Conservation (phyloP, 352 stramenopile genomes). For the Globisporangium paddicum region DNA sequence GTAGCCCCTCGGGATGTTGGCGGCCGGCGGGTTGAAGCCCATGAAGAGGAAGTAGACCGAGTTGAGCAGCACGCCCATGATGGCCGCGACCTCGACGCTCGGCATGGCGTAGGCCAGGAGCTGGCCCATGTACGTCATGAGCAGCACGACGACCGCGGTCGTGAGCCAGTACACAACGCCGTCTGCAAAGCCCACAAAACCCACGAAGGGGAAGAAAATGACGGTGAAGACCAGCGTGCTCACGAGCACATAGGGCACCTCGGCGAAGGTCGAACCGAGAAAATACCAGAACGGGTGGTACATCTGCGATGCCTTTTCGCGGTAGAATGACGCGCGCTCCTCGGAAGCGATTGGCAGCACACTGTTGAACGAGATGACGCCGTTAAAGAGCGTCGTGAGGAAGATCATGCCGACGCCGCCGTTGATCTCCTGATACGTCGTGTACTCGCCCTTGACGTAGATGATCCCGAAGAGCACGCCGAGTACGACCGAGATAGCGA, state of each 20-base stretch:
- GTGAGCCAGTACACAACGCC: slow-evolving; percentile 16
- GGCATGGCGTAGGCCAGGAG: slow-evolving; percentile 17
- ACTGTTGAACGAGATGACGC: slow-evolving; percentile 50
- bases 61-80: slow-evolving; percentile 23
- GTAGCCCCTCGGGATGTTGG: slow-evolving; percentile 17
- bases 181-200: slow-evolving; percentile 14
- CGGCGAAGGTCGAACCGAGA: slow-evolving; percentile 27
- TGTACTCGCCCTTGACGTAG: slow-evolving; percentile 37
- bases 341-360: slow-evolving; percentile 53
- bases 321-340: slow-evolving; percentile 83
- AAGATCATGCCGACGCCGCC: slow-evolving; percentile 59
- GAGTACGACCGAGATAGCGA: slow-evolving; percentile 34
- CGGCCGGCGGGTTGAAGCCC: slow-evolving; percentile 16
- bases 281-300: slow-evolving; percentile 57
- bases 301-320: slow-evolving; percentile 69
- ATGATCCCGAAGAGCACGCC: slow-evolving; percentile 34
- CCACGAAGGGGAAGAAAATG: slow-evolving; percentile 22
- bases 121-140: slow-evolving; percentile 22
- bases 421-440: slow-evolving; percentile 15
- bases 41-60: slow-evolving; percentile 24
- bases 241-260: slow-evolving; percentile 32
- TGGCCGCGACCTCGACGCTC: slow-evolving; percentile 17
- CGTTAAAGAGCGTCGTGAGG: slow-evolving; percentile 54
- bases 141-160: slow-evolving; percentile 13
- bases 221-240: slow-evolving; percentile 20